Percentiles rank a stretch among this genome's conserved stretches.
phyloP scores from a whole-genome alignment of 495 filamentous ascomycete species.

The Aspergillus carlsbadensis region DNA sequence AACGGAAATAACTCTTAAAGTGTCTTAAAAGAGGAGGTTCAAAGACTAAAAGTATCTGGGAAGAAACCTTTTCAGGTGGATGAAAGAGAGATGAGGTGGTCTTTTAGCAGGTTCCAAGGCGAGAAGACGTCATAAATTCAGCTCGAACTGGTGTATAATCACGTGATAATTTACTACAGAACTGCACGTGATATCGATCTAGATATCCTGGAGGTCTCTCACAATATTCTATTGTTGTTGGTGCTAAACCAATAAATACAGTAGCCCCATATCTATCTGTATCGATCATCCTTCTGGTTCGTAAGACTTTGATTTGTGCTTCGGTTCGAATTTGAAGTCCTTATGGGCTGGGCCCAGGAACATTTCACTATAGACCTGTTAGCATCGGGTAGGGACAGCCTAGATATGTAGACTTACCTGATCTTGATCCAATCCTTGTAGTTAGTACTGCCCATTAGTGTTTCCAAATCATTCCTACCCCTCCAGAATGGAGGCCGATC shows the following conservation, averaged over 20 bases:
- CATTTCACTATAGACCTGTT: constrained; percentile 73
- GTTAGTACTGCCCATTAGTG: constrained; percentile 79
- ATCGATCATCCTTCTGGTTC: constrained; percentile 56
- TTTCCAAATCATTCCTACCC: constrained; percentile 88
- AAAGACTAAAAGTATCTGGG: background rate
- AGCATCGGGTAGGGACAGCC: background rate
- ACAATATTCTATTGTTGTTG: constrained; percentile 12
- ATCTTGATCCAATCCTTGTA: constrained; percentile 99
- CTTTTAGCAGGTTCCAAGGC: constrained; percentile 23
- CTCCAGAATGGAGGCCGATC: constrained; percentile 82
- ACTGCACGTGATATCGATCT: background rate
- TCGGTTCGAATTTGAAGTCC: constrained; percentile 94
- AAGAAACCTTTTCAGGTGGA: constrained; percentile 16
- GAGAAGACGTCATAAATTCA: constrained; percentile 39
- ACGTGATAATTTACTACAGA: background rate
- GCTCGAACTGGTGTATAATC: constrained; percentile 7
- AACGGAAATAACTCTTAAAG: background rate
- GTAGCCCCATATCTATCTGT: background rate
- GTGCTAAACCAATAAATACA: constrained; percentile 1
- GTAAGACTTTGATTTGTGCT: constrained; percentile 92
- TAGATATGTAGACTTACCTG: constrained; percentile 58
- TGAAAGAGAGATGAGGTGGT: constrained; percentile 28
- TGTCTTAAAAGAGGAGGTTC: background rate
- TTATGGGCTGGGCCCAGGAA: constrained; percentile 89
- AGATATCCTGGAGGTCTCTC: too few relatives aligned